A percentile compares a stretch with the other conserved stretches of the same genome.
phyloP scores from a whole-genome alignment of 768 basidiomycete species.

The Auricularia cornea region DNA sequence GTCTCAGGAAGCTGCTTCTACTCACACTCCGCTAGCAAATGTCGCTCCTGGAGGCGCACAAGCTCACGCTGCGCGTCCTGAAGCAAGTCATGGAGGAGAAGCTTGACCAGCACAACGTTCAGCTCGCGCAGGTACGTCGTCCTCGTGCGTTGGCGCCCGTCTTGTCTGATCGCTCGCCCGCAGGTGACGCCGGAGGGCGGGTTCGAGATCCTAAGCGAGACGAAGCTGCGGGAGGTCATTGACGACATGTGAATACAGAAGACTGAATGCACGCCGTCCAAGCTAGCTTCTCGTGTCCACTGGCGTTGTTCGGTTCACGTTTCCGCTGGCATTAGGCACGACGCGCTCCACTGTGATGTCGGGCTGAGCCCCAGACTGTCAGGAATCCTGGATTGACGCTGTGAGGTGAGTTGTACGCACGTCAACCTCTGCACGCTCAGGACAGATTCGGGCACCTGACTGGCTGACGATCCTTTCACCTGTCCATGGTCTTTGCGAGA shows the following conservation, averaged over 20 bases:
- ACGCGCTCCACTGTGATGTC: too few relatives aligned
- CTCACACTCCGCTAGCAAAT: conserved; percentile 55
- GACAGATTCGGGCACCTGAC: too few relatives aligned
- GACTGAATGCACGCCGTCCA: too few relatives aligned
- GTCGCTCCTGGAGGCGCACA: conserved; percentile 80
- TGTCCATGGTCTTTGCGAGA: too few relatives aligned
- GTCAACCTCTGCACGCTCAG: too few relatives aligned
- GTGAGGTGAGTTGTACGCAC: too few relatives aligned
- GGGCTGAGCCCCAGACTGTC: too few relatives aligned
- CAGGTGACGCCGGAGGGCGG: conserved; percentile 77
- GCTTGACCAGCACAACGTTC: conserved; percentile 96
- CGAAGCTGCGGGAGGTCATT: conserved; percentile 71
- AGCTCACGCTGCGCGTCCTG: conserved; percentile 76
- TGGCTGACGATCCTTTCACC: too few relatives aligned
- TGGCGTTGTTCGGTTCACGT: too few relatives aligned
- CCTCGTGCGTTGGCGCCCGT: conserved; percentile 3
- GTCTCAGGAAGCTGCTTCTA: neutral
- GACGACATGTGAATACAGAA: conserved; percentile 40
- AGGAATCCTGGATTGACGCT: too few relatives aligned
- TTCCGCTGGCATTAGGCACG: too few relatives aligned
- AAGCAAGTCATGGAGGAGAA: conserved; percentile 99
- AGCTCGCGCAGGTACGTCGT: conserved; percentile 75
- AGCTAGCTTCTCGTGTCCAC: too few relatives aligned
- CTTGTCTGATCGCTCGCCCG: neutral
- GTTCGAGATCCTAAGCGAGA: conserved; percentile 86